Evolutionary conservation across 2,329 filamentous ascomycete genomes (phyloP).

Genomic region (Fusarium sp.): DNA sequence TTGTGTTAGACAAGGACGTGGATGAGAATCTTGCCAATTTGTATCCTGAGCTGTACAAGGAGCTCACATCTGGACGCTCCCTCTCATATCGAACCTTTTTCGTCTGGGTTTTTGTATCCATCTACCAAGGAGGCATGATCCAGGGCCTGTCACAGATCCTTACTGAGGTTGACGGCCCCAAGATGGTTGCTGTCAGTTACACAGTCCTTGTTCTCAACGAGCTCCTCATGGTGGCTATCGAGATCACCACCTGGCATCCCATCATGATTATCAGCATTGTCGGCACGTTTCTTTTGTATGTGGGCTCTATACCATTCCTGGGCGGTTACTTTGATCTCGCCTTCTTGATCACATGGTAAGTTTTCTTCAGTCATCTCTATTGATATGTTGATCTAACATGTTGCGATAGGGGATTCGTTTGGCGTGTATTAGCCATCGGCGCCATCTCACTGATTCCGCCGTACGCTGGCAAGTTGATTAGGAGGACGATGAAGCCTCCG

Average conservation of each 20-base stretch:
- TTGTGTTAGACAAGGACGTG: conserved; percentile 95
- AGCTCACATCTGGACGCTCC: conserved; percentile 89
- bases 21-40: conserved; percentile 94
- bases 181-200: conserved; percentile 92
- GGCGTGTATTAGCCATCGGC: conserved; percentile 86
- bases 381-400: conserved; percentile 29
- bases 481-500: conserved; percentile 88
- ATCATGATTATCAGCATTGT: conserved; percentile 90
- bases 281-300: conserved; percentile 85
- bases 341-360: conserved; percentile 81
- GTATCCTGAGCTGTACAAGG: conserved; percentile 98
- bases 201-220: conserved; percentile 95
- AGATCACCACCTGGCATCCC: conserved; percentile 97
- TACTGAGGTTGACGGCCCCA: conserved; percentile 79
- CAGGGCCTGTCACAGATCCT: conserved; percentile 94
- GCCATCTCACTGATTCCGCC: conserved; percentile 88
- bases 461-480: conserved; percentile 88
- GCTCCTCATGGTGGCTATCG: conserved; percentile 95
- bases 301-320: conserved; percentile 88
- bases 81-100: conserved; percentile 96
- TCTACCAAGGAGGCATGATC: conserved; percentile 96
- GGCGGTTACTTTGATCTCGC: conserved; percentile 90
- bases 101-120: conserved; percentile 93
- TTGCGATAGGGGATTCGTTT: conserved; percentile 80
- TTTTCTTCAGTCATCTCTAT: conserved; percentile 19